Evolutionary conservation across 306 rosid species (phyloP).

Genomic region (Vicia faba): DNA sequence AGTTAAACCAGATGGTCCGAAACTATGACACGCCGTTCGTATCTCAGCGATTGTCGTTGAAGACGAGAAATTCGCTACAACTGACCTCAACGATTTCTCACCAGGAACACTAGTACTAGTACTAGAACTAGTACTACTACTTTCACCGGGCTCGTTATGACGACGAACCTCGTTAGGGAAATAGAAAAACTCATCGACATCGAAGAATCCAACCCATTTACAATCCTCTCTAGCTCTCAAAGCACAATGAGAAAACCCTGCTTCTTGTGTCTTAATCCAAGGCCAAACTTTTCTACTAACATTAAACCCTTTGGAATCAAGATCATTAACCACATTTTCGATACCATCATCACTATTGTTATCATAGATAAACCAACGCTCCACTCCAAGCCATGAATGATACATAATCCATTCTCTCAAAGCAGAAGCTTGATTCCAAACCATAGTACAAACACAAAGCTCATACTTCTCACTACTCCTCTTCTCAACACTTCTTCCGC

Average conservation of each 20-base stretch:
- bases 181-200: constrained; percentile 91
- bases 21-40: constrained; percentile 83
- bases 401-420: constrained; percentile 87
- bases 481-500: constrained; percentile 22
- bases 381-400: constrained; percentile 94
- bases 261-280: constrained; percentile 96
- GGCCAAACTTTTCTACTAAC: constrained; percentile 82
- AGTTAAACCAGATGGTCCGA: constrained; percentile 88
- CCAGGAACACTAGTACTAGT: constrained; percentile 48
- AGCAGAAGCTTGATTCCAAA: constrained; percentile 90
- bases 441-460: constrained; percentile 90
- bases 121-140: not conserved
- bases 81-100: constrained; percentile 53
- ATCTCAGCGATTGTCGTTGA: constrained; percentile 63
- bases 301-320: constrained; percentile 58
- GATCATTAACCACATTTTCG: constrained; percentile 59
- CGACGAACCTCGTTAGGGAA: constrained; percentile 56
- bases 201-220: constrained; percentile 94
- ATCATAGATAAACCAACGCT: constrained; percentile 92
- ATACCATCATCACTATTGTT: constrained; percentile 88
- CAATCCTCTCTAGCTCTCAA: constrained; percentile 82
- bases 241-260: constrained; percentile 95
- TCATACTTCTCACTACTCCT: constrained; percentile 50
- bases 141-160: not conserved
- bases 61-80: constrained; percentile 60